A percentile compares a stretch with the other conserved stretches of the same genome.
Evolutionary conservation across 192 early-diverging fungal genomes (phyloP).

Genomic region (Obelidium mucronatum): DNA sequence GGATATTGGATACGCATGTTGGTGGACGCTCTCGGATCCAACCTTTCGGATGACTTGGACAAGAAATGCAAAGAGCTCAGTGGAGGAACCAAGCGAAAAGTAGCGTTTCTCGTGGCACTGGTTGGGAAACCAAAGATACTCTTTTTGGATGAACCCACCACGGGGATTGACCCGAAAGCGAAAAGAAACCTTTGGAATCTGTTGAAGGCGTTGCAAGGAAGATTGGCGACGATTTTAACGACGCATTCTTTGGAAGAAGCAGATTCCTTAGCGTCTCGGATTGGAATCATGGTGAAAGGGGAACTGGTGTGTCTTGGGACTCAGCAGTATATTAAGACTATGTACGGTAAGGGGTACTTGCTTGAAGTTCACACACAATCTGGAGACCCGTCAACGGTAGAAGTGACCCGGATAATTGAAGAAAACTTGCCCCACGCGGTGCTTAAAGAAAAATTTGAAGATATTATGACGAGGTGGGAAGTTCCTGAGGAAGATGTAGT

Average conservation of each 20-base stretch:
- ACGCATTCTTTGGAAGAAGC: constrained; percentile 53
- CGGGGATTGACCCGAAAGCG: constrained; percentile 41
- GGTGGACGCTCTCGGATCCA: constrained; percentile 19
- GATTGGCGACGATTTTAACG: constrained; percentile 40
- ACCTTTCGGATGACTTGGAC: constrained; percentile 2
- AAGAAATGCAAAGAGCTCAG: constrained; percentile 33
- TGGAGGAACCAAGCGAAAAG: constrained; percentile 34
- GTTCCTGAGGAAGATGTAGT: constrained; percentile 22
- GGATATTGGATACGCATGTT: constrained; percentile 22
- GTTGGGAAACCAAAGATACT: constrained; percentile 37
- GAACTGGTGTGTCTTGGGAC: constrained; percentile 23
- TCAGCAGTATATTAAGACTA: constrained; percentile 37
- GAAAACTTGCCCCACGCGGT: constrained; percentile 32
- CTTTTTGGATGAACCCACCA: constrained; percentile 35
- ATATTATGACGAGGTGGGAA: constrained; percentile 21
- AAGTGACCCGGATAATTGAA: not conserved
- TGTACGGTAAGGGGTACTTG: constrained; percentile 26
- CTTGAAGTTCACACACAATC: constrained; percentile 9
- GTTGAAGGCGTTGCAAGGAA: not conserved
- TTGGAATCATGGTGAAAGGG: constrained; percentile 47
- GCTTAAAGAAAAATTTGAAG: constrained; percentile 20
- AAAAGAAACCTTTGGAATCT: constrained; percentile 44
- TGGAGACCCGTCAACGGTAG: not conserved
- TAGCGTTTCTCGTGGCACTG: constrained; percentile 38
- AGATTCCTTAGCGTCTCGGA: constrained; percentile 38